These are phyloP conservation scores for Penicillium hesseltinei DNA, from an alignment of 2,329 filamentous ascomycete species.

Conservation along the genomic window DNA sequence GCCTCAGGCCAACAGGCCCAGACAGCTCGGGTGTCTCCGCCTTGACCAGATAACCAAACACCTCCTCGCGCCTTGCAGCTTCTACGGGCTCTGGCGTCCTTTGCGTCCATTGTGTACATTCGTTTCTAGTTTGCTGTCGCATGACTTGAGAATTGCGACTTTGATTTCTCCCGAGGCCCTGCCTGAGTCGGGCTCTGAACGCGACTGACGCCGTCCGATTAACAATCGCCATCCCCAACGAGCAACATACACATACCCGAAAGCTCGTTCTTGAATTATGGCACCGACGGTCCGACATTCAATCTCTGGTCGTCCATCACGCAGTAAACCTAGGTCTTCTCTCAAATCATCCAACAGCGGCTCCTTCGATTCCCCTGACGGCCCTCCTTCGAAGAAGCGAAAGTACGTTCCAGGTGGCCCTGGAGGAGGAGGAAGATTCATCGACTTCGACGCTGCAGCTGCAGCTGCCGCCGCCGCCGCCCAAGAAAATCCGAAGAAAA, in stretches of 20 bases:
- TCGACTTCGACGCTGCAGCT: constrained; percentile 60
- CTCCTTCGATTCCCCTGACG: constrained; percentile 38
- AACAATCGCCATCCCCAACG: constrained; percentile 15
- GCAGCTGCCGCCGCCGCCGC: constrained; percentile 65
- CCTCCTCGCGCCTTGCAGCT: constrained; percentile 1
- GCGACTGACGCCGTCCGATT: constrained; percentile 22
- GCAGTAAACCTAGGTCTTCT: constrained; percentile 32
- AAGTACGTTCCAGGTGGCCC: constrained; percentile 84
- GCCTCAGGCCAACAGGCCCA: constrained; percentile 17
- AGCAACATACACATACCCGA: constrained; percentile 13
- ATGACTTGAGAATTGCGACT: not conserved
- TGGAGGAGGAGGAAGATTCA: constrained; percentile 79
- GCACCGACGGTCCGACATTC: constrained; percentile 33
- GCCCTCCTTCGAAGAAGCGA: constrained; percentile 67
- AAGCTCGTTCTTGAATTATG: constrained; percentile 25
- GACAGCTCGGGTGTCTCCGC: constrained; percentile 19
- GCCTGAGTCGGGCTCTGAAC: constrained; percentile 13
- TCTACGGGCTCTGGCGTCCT: constrained; percentile 4
- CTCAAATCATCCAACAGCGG: constrained; percentile 31
- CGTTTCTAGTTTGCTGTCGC: not conserved
- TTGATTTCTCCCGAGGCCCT: not conserved
- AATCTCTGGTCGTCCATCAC: constrained; percentile 28
- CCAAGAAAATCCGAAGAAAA: constrained; percentile 23
- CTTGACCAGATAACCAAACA: constrained; percentile 24
- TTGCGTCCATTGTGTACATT: constrained; percentile 1